phyloP scores from a whole-genome alignment of 345 rosid species.

The Rhizophora mangle region DNA sequence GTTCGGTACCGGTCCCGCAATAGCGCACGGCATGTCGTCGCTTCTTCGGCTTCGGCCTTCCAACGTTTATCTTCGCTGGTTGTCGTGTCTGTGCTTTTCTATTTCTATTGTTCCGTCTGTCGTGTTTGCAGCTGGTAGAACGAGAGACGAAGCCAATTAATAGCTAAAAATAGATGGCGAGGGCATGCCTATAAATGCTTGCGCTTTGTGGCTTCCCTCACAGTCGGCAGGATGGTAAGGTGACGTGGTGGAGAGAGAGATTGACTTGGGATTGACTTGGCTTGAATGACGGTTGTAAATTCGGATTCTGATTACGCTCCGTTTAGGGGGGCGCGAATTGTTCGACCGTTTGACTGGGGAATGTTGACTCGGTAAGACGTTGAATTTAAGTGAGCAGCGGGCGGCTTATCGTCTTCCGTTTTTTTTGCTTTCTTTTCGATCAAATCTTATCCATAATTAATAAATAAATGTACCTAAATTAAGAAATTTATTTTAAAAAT shows the following conservation, averaged over 20 bases:
- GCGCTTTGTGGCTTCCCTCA: too few species aligned
- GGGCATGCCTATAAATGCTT: not conserved
- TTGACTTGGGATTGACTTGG: conserved; percentile 15
- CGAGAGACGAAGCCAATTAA: too few species aligned
- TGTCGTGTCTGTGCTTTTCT: not conserved
- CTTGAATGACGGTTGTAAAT: not conserved
- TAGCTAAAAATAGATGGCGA: too few species aligned
- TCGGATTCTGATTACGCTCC: not conserved
- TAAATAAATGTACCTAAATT: too few species aligned
- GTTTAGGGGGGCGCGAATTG: not conserved
- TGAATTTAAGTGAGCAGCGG: not conserved
- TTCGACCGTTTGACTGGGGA: not conserved
- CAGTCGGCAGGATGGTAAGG: not conserved
- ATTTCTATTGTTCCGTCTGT: not conserved
- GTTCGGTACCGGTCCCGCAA: conserved; percentile 21
- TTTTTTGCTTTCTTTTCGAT: too few species aligned
- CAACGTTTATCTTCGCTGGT: not conserved
- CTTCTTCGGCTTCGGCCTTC: not conserved
- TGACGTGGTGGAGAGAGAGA: conserved; percentile 8
- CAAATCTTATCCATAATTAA: too few species aligned
- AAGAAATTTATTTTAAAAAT: too few species aligned
- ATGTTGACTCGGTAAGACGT: not conserved
- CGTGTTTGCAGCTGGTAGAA: too few species aligned
- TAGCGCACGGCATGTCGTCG: conserved; percentile 26
- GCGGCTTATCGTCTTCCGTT: not conserved